These are phyloP conservation scores for Xanthoceras sorbifolium DNA, from an alignment of 345 rosid genomes.

Conservation along the genomic window DNA sequence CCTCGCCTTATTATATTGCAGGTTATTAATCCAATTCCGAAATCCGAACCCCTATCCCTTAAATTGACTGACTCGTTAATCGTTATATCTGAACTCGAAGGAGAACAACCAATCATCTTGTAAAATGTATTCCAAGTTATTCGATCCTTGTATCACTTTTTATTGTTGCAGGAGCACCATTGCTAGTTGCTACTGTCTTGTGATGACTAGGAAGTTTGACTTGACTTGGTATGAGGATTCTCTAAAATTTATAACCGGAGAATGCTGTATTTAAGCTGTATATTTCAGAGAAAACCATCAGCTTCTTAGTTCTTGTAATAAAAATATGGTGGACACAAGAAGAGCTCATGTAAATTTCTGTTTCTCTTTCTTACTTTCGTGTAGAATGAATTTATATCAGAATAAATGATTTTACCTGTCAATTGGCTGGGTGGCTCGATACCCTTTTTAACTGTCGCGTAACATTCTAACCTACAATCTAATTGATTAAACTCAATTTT, in stretches of 20 bases:
- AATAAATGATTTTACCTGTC: not conserved
- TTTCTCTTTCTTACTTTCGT: not conserved
- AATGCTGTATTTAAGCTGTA: not conserved
- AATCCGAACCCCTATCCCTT: slow-evolving; percentile 62
- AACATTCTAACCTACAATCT: no score
- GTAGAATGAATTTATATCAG: not conserved
- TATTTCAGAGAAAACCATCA: not conserved
- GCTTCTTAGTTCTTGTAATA: not conserved
- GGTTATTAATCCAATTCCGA: slow-evolving; percentile 79
- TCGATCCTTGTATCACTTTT: not conserved
- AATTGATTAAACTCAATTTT: no score
- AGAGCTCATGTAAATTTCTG: not conserved
- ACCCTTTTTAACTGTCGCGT: no score
- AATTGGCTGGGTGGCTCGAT: no score
- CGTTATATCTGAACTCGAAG: slow-evolving; percentile 94
- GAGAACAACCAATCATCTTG: slow-evolving; percentile 52
- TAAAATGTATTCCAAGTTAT: not conserved
- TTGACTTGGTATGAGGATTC: not conserved
- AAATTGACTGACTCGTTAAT: slow-evolving; percentile 64
- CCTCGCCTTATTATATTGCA: slow-evolving; percentile 29
- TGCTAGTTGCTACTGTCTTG: slow-evolving; percentile 1
- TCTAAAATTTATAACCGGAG: not conserved
- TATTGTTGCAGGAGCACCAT: slow-evolving; percentile 13
- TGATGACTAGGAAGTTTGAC: not conserved
- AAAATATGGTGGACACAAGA: not conserved